phyloP scores from a whole-genome alignment of 1,139 yeast species.

The Candida labiduridarum region DNA sequence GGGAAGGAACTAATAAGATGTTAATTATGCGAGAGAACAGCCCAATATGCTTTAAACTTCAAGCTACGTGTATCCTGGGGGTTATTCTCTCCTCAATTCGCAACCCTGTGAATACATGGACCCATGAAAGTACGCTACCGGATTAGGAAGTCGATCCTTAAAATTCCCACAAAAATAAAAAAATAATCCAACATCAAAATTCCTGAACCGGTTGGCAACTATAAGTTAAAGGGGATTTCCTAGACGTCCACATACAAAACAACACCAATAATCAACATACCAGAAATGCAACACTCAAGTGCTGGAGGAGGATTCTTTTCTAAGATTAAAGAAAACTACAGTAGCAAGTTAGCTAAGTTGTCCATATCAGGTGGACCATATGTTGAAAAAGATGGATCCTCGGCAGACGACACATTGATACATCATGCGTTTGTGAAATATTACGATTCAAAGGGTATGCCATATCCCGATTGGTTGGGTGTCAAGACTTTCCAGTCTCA shows the following conservation, averaged over 20 bases:
- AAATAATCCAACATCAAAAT: background rate
- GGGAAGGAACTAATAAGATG: too few species aligned
- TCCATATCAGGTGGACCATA: slow-evolving; percentile 27
- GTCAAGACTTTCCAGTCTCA: slow-evolving; percentile 19
- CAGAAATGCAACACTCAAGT: slow-evolving; percentile 6
- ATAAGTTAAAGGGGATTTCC: background rate
- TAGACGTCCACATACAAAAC: background rate
- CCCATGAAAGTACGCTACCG: background rate
- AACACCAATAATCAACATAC: background rate
- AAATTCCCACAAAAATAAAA: slow-evolving; percentile 2
- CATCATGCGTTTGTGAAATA: slow-evolving; percentile 49
- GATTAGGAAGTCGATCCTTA: slow-evolving; percentile 3
- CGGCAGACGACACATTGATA: slow-evolving; percentile 44
- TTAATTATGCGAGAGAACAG: background rate
- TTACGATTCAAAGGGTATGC: slow-evolving; percentile 33
- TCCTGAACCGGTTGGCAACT: background rate
- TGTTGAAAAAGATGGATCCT: slow-evolving; percentile 42
- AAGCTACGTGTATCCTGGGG: background rate
- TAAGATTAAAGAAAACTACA: slow-evolving; percentile 40
- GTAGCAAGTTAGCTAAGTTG: slow-evolving; percentile 36
- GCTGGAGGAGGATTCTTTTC: slow-evolving; percentile 30
- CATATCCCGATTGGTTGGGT: slow-evolving; percentile 53
- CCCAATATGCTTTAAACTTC: background rate
- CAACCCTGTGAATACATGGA: background rate
- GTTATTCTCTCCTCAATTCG: background rate